Evolutionary conservation across 148 eudicot species (phyloP).

Genomic region (Euryodendron excelsum): DNA sequence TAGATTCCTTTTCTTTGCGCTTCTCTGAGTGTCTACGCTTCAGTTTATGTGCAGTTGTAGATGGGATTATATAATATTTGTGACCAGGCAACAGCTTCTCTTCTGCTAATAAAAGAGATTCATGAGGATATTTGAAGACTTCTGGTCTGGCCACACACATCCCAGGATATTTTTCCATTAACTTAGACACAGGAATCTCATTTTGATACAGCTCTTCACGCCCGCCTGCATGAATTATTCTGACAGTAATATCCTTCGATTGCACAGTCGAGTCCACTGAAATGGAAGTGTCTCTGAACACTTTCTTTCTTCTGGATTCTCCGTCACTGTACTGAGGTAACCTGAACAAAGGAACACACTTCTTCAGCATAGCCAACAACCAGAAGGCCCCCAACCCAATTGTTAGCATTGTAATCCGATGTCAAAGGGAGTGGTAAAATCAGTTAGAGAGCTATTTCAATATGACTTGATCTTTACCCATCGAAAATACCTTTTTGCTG

Average conservation of each 20-base stretch:
- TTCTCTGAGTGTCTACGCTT: slow-evolving; percentile 19
- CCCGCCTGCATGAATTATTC: slow-evolving; percentile 46
- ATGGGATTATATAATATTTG: slow-evolving; percentile 33
- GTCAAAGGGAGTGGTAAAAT: not conserved
- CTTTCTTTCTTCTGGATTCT: slow-evolving; percentile 6
- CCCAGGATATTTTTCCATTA: slow-evolving; percentile 42
- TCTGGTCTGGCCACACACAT: slow-evolving; percentile 36
- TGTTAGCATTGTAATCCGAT: slow-evolving; percentile 2
- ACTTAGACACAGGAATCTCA: slow-evolving; percentile 24
- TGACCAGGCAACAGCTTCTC: slow-evolving; percentile 37
- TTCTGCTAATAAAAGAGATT: slow-evolving; percentile 34
- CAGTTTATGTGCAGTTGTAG: slow-evolving; percentile 32
- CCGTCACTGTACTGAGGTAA: not conserved
- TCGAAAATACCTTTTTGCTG: not conserved
- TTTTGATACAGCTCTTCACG: slow-evolving; percentile 33
- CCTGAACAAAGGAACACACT: slow-evolving; percentile 12
- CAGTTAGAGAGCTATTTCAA: not conserved
- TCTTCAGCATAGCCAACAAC: slow-evolving; percentile 27
- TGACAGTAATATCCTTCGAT: slow-evolving; percentile 26
- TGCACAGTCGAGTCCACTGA: slow-evolving; percentile 20
- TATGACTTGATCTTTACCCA: not conserved
- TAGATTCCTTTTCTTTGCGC: not conserved
- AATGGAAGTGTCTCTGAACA: slow-evolving; percentile 4
- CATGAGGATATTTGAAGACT: slow-evolving; percentile 37
- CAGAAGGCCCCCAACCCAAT: slow-evolving; percentile 12